phyloP scores from a whole-genome alignment of 257 asterid species.

The Striga asiatica region DNA sequence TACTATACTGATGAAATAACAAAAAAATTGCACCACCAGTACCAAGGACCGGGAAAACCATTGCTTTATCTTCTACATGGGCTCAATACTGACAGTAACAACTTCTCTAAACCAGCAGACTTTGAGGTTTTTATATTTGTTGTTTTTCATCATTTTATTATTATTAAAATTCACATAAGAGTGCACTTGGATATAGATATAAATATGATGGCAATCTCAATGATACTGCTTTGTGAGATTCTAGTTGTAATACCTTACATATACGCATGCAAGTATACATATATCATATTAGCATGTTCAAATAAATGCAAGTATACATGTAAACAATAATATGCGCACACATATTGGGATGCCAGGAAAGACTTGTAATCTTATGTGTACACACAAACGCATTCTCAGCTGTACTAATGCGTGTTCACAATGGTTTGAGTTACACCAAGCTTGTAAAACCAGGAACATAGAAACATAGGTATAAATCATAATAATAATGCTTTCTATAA shows the following conservation, averaged over 20 bases:
- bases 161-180: slow-evolving; percentile 1
- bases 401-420: background rate
- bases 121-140: slow-evolving; percentile 49
- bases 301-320: background rate
- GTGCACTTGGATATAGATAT: background rate
- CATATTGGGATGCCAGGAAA: background rate
- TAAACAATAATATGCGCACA: background rate
- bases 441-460: background rate
- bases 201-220: slow-evolving; percentile 1
- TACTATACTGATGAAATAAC: slow-evolving; percentile 67
- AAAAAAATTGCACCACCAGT: slow-evolving; percentile 43
- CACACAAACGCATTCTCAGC: background rate
- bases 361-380: background rate
- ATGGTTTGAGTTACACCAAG: background rate
- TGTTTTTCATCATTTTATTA: background rate
- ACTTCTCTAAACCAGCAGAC: slow-evolving; percentile 73
- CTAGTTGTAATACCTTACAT: background rate
- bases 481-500: background rate
- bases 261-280: background rate
- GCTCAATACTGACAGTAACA: slow-evolving; percentile 79
- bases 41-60: slow-evolving; percentile 59
- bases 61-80: slow-evolving; percentile 83
- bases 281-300: background rate
- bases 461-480: background rate
- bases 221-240: background rate